These are phyloP conservation scores for Euphorbia pulcherrima DNA, from an alignment of 345 rosid species.

Conservation along the genomic window DNA sequence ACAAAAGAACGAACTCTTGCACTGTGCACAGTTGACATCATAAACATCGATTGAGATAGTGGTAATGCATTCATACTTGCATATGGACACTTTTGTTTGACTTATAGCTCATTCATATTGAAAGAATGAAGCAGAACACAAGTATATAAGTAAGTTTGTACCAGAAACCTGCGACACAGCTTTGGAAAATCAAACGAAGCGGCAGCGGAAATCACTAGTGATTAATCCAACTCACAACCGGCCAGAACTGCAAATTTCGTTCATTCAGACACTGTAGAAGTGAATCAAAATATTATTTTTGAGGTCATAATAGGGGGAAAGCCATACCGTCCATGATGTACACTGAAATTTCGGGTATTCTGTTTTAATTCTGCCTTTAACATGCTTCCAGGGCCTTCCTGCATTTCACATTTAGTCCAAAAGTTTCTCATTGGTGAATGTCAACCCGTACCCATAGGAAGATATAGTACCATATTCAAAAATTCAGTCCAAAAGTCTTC, in stretches of 20 bases:
- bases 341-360: slow-evolving; percentile 68
- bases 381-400: slow-evolving; percentile 83
- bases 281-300: slow-evolving; percentile 3
- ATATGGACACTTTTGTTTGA: too few species aligned
- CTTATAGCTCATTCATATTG: too few species aligned
- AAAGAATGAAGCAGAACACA: too few species aligned
- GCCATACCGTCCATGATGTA: slow-evolving; percentile 78
- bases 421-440: too few species aligned
- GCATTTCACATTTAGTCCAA: slow-evolving; percentile 39
- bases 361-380: slow-evolving; percentile 64
- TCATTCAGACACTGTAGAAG: slow-evolving; percentile 5
- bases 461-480: too few species aligned
- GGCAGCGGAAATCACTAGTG: slow-evolving; percentile 80
- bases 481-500: too few species aligned
- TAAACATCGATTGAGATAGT: too few species aligned
- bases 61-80: too few species aligned
- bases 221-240: slow-evolving; percentile 82
- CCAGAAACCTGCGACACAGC: slow-evolving; percentile 71
- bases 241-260: slow-evolving; percentile 66
- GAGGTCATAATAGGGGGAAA: too few species aligned
- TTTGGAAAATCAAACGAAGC: slow-evolving; percentile 75
- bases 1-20: too few species aligned
- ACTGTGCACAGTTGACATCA: too few species aligned
- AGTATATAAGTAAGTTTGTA: slow-evolving; percentile 26
- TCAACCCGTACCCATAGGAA: too few species aligned